Evolutionary conservation across 129 eudicot species (phyloP).

Genomic region (Centaurea solstitialis): DNA sequence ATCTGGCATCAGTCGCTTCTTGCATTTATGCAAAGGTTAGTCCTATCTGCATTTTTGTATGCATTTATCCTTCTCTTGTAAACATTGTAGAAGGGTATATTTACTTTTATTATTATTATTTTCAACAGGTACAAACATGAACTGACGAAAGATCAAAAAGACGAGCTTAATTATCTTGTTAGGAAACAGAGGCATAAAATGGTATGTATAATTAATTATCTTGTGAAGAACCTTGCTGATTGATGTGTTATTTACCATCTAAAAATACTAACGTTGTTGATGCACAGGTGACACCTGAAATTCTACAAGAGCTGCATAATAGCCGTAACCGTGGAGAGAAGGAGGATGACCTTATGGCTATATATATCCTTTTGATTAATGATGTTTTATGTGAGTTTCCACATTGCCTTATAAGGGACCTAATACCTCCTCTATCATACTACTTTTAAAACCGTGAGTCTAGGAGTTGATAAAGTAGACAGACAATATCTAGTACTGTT

Average conservation of each 20-base stretch:
- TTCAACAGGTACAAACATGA: conserved; percentile 70
- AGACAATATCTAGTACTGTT: too few relatives aligned
- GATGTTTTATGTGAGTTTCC: not conserved
- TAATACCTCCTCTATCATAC: not conserved
- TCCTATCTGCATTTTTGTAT: not conserved
- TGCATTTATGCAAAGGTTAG: conserved; percentile 87
- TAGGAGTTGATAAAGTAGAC: too few relatives aligned
- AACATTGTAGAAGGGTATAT: not conserved
- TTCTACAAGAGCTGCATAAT: conserved; percentile 70
- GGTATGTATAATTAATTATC: conserved; percentile 39
- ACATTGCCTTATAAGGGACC: not conserved
- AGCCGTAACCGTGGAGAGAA: conserved; percentile 94
- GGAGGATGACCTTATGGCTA: conserved; percentile 72
- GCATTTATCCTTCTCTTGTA: not conserved
- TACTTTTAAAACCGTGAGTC: too few relatives aligned
- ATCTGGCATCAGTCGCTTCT: conserved; percentile 97
- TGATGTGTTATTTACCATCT: not conserved
- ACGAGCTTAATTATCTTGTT: conserved; percentile 52
- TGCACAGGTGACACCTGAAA: conserved; percentile 94
- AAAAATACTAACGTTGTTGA: not conserved
- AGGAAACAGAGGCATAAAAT: conserved; percentile 74
- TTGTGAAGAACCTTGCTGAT: not conserved
- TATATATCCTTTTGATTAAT: conserved; percentile 67
- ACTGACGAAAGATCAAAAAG: conserved; percentile 75
- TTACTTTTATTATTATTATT: conserved; percentile 1